These are phyloP conservation scores for Aureobasidium musti DNA, from an alignment of 2,329 filamentous ascomycete species.

Conservation along the genomic window DNA sequence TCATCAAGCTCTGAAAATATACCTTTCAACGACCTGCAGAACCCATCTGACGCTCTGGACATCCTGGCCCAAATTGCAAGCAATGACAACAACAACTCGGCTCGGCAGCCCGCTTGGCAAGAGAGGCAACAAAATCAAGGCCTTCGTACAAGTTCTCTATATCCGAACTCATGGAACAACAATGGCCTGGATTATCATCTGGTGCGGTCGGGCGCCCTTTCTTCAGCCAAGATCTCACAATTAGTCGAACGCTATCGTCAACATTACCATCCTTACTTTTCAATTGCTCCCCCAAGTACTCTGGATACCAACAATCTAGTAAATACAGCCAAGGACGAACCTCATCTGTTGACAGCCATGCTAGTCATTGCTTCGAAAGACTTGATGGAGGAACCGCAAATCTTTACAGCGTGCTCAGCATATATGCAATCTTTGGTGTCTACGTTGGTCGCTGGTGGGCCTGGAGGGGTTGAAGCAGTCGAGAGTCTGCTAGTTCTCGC, in stretches of 20 bases:
- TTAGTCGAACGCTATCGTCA: slow-evolving; percentile 62
- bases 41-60: slow-evolving; percentile 53
- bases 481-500: slow-evolving; percentile 69
- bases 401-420: slow-evolving; percentile 66
- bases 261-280: slow-evolving; percentile 70
- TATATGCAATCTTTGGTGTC: slow-evolving; percentile 71
- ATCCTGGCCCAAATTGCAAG: slow-evolving; percentile 52
- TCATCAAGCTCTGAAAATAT: slow-evolving; percentile 40
- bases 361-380: slow-evolving; percentile 72
- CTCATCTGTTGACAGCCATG: slow-evolving; percentile 68
- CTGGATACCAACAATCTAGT: slow-evolving; percentile 58
- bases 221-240: slow-evolving; percentile 53
- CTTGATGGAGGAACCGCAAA: slow-evolving; percentile 62
- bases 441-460: slow-evolving; percentile 64
- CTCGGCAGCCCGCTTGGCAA: slow-evolving; percentile 32
- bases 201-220: slow-evolving; percentile 47
- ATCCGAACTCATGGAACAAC: slow-evolving; percentile 16
- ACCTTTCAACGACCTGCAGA: slow-evolving; percentile 49
- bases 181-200: slow-evolving; percentile 47
- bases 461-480: slow-evolving; percentile 69
- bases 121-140: neutral
- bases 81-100: slow-evolving; percentile 37
- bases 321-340: slow-evolving; percentile 61
- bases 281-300: slow-evolving; percentile 63
- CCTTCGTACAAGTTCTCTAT: slow-evolving; percentile 13